phyloP scores from a whole-genome alignment of 768 basidiomycete species.

The Lentinula sp. region DNA sequence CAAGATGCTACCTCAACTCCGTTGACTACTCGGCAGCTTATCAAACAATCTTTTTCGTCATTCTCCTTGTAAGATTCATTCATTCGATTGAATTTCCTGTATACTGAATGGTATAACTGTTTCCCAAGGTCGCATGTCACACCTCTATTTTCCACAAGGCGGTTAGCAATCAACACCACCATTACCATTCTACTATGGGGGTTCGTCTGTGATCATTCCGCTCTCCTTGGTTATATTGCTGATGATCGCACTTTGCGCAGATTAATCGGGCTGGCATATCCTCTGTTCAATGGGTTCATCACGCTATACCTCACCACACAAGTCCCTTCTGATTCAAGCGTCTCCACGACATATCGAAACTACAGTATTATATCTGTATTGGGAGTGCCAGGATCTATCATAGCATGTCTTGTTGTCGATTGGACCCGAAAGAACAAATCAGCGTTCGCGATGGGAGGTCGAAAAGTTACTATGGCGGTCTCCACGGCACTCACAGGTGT shows the following conservation, averaged over 20 bases:
- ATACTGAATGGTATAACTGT: not conserved
- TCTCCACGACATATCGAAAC: constrained; percentile 35
- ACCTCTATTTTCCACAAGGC: constrained; percentile 40
- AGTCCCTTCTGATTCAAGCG: constrained; percentile 12
- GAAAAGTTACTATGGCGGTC: constrained; percentile 40
- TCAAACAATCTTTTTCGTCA: constrained; percentile 28
- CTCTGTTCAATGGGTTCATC: constrained; percentile 47
- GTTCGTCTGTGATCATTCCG: constrained; percentile 17
- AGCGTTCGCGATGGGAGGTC: constrained; percentile 31
- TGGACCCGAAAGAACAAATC: constrained; percentile 25
- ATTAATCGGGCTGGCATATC: constrained; percentile 47
- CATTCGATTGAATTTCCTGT: not conserved
- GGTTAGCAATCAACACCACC: constrained; percentile 37
- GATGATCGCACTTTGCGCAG: constrained; percentile 15
- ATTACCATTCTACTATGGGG: constrained; percentile 50
- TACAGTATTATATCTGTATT: constrained; percentile 44
- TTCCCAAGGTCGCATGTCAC: constrained; percentile 36
- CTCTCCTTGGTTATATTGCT: not conserved
- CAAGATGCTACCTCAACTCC: constrained; percentile 10
- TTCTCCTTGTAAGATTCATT: constrained; percentile 31
- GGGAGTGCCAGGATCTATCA: constrained; percentile 43
- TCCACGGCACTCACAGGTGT: constrained; percentile 39
- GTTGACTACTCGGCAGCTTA: constrained; percentile 19
- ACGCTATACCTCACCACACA: constrained; percentile 38
- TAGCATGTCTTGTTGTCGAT: constrained; percentile 41